Conservation (phyloP, 805 yeast species). For the Starmerella stigmatis region DNA sequence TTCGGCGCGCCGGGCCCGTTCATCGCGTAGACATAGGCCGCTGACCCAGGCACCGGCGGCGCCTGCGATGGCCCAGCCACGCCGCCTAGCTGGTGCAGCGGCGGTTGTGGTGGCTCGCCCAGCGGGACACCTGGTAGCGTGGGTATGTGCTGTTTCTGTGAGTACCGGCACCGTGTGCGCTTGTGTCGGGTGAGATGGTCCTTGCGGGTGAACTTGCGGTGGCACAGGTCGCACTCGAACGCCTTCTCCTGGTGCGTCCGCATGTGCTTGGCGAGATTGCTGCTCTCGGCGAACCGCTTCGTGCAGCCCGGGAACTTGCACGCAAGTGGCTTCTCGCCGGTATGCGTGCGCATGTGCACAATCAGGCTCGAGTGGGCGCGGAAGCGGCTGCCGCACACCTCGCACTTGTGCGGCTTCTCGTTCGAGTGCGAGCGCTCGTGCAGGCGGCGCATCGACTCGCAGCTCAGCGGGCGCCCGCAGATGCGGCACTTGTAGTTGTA, state of each 20-base stretch:
- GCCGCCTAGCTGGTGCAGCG: background rate
- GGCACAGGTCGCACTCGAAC: conserved; percentile 20
- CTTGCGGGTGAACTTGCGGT: conserved; percentile 22
- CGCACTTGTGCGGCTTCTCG: conserved; percentile 74
- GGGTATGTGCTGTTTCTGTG: too few relatives aligned
- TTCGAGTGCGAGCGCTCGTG: conserved; percentile 82
- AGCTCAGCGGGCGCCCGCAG: conserved; percentile 66
- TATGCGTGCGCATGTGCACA: conserved; percentile 75
- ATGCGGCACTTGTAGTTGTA: conserved; percentile 64
- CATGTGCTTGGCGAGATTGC: conserved; percentile 81
- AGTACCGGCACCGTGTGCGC: conserved; percentile 10
- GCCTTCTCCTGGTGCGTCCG: conserved; percentile 46
- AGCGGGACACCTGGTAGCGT: background rate
- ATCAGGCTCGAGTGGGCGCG: conserved; percentile 74
- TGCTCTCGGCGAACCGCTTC: conserved; percentile 77
- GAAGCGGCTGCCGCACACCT: conserved; percentile 62
- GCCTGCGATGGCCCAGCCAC: too few relatives aligned
- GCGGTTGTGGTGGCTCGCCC: background rate
- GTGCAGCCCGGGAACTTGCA: conserved; percentile 77
- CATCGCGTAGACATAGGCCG: background rate
- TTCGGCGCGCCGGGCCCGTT: background rate
- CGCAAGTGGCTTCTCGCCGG: conserved; percentile 77
- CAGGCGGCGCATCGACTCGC: conserved; percentile 64
- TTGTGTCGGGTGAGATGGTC: conserved; percentile 25
- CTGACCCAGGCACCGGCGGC: background rate